Evolutionary conservation across 2,329 filamentous ascomycete genomes (phyloP).

Genomic region (Stemphylium beticola): DNA sequence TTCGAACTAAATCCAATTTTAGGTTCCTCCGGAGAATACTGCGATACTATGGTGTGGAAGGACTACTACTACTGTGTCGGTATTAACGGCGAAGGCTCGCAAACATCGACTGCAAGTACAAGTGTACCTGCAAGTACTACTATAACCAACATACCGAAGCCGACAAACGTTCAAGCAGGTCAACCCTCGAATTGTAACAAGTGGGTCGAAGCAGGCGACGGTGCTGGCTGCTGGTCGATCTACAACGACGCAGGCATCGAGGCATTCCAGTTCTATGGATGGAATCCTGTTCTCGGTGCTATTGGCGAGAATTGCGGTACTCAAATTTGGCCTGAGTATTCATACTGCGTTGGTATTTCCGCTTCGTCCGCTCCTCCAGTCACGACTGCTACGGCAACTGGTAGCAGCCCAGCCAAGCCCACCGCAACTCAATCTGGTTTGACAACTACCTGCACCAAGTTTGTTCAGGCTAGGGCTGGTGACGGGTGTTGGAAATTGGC

Average conservation of each 20-base stretch:
- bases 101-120: too few relatives aligned
- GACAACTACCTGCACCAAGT: neutral
- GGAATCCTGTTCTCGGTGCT: neutral
- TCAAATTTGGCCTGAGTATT: constrained; percentile 4
- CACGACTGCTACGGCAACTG: neutral
- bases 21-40: neutral
- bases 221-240: neutral
- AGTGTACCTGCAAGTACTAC: neutral
- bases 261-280: neutral
- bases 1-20: constrained; percentile 1
- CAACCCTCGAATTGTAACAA: neutral
- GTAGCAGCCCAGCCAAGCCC: neutral
- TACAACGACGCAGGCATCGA: neutral
- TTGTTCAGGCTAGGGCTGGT: neutral
- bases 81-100: neutral
- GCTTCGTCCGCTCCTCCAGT: neutral
- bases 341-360: constrained; percentile 1
- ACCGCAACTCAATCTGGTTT: neutral
- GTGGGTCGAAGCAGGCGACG: neutral
- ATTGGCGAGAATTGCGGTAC: neutral
- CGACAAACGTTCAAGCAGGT: neutral
- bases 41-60: neutral
- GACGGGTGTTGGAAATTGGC: neutral
- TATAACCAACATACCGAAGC: neutral
- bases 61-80: constrained; percentile 5